phyloP scores from a whole-genome alignment of 1,284 basidiomycete genomes.

The Wallemia mellicola region DNA sequence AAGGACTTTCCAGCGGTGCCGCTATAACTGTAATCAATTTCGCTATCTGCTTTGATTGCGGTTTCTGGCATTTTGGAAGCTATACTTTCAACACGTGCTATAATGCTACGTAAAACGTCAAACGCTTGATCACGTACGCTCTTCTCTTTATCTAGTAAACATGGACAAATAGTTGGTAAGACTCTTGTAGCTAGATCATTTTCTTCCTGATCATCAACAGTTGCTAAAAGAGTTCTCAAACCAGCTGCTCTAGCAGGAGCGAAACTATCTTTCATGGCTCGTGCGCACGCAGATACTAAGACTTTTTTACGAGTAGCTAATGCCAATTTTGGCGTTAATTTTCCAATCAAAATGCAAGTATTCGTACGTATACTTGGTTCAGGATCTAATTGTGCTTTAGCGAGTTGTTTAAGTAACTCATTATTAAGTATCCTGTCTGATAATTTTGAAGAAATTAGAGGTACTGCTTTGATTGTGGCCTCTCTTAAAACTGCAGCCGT shows the following conservation, averaged over 20 bases:
- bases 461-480: constrained; percentile 69
- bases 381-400: constrained; percentile 67
- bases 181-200: constrained; percentile 73
- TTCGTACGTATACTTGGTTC: constrained; percentile 92
- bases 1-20: constrained; percentile 9
- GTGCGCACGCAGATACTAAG: constrained; percentile 72
- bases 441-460: constrained; percentile 55
- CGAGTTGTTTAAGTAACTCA: constrained; percentile 69
- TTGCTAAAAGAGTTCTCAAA: constrained; percentile 85
- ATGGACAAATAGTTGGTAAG: constrained; percentile 48
- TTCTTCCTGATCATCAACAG: constrained; percentile 57
- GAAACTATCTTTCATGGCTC: constrained; percentile 70
- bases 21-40: constrained; percentile 2
- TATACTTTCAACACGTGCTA: background rate
- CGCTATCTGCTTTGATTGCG: constrained; percentile 17
- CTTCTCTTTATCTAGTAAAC: constrained; percentile 72
- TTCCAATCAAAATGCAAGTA: constrained; percentile 80
- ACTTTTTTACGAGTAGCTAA: constrained; percentile 80
- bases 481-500: constrained; percentile 78
- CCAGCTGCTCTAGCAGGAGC: constrained; percentile 81
- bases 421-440: constrained; percentile 84
- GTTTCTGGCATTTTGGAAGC: constrained; percentile 26
- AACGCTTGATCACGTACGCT: constrained; percentile 73
- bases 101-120: constrained; percentile 32
- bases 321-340: constrained; percentile 55